Base-by-base conservation (phyloP, 768 basidiomycete genomes). In the Wakefieldia striispora region DNA sequence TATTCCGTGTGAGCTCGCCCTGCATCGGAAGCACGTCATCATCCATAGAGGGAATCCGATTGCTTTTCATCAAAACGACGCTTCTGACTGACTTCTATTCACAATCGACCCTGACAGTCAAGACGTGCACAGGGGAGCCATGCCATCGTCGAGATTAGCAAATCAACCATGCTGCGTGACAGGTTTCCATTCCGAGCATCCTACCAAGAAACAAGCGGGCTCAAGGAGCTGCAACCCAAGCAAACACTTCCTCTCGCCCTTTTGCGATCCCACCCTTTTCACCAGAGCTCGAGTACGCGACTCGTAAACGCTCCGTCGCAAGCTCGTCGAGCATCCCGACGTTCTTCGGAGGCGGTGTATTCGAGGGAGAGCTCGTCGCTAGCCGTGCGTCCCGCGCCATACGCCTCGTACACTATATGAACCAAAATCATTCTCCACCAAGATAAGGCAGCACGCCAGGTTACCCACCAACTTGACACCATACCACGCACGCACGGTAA, bases 401-500 rank as follows among this genome's bases (percentile, higher is more conserved):
- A 42, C 77, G 80, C 21, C 77, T 78, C 17, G 85, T 70, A 56
- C 83, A 87, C 88, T 89, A 49, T 27, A 20, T 7, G 24, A 40
- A 19, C 50, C 48, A 56, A 35, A 45, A 43, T 57, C 36, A 47
- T 51, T 24, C 26, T 27, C 9, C 26, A 8, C 16, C 9, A 11
- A 12, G 16, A 41, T 31, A 8, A 14, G 29, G 6, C 4, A 19
- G 6, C 33, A 33, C 10, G 7, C 5, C 19, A 26, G 31, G 31
- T 6, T 16, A 75, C 84, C 38, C 56, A 92, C 91, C 38, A 88
- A 74, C 63, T 91, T 91, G 31, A 91, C 78, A 4, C 91, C 91
- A 64, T 82, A 83, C 91, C 91, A 93, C 7, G 89, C 88, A 23
- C 90, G 73, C 34, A 88, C 70, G 16, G 76, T 77, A 26, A 88